Base-by-base conservation (phyloP, 768 basidiomycete species). In the Boletus pseudo-olivaceus region DNA sequence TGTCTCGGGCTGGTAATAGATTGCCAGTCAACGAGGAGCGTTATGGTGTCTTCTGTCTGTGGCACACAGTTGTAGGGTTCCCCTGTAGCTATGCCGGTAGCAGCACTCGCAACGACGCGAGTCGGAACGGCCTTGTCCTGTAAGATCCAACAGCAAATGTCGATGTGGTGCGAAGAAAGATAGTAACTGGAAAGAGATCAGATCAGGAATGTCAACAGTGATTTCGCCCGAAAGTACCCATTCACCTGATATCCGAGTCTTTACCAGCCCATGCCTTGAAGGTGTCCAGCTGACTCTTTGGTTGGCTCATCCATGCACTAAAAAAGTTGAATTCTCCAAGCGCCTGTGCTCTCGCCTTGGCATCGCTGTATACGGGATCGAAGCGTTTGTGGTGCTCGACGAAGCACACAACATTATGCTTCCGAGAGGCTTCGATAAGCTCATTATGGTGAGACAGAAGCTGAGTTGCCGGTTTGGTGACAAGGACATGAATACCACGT, bases 251-350 rank as follows among this genome's bases (percentile, higher is more conserved):
- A 62, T 96, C 93, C 33, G 90, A 91, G 69, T 94, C 91, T 72
- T 87, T 92, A 35, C 93, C 94, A 26, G 93, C 94, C 94, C 94
- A 97, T 7, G 90, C 89, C 53, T 85, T 84, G 83, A 96, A 97
- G 0, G 94, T 96, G 72, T 93, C 90, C 27, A 97, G 80, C 72
- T 97, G 94, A 63, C 83, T 86, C 74, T 97, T 97, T 40, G 94
- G 94, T 70, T 96, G 94, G 65, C 90, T 93, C 94, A 97, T 97
- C 92, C 94, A 96, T 35, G 93, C 90, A 61, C 77, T 90, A 82
- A 93, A 96, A 73, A 93, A 96, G 74, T 94, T 96, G 75, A 94
- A 93, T 71, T 95, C 91, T 33, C 93, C 92, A 26, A 95, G 78
- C 7, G 80, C 72, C 27, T 78, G 80, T 29, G 88, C 88, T 49